A percentile compares a stretch with the other conserved stretches of the same genome.
Evolutionary conservation across 495 filamentous ascomycete genomes (phyloP).

Genomic region (Letharia columbiana): DNA sequence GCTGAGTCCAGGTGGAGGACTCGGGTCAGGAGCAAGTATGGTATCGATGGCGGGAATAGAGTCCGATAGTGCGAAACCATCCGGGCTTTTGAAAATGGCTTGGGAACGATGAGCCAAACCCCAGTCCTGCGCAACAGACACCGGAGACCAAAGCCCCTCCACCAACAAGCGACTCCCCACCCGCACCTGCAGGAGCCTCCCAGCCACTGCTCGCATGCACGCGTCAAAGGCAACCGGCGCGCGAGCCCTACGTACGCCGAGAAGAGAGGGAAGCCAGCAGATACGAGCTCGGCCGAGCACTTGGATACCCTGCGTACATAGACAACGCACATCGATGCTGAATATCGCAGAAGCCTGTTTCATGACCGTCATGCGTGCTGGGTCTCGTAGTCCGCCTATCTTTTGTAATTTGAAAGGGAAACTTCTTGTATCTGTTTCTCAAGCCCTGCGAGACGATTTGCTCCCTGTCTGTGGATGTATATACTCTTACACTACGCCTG

Average conservation of each 20-base stretch:
- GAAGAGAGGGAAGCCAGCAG: background rate
- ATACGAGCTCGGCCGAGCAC: background rate
- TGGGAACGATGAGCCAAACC: background rate
- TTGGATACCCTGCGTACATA: background rate
- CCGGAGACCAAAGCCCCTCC: background rate
- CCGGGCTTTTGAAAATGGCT: background rate
- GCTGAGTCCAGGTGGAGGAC: background rate
- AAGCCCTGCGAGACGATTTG: too few species aligned
- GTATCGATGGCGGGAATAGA: background rate
- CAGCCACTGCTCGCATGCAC: background rate
- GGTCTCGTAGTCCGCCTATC: background rate
- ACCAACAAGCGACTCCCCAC: background rate
- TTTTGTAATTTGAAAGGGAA: too few species aligned
- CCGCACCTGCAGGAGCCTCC: background rate
- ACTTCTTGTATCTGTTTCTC: too few species aligned
- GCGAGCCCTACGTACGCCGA: background rate
- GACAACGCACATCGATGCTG: background rate
- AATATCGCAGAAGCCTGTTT: background rate
- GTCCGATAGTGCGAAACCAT: background rate
- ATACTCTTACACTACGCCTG: too few species aligned
- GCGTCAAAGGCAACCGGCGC: background rate
- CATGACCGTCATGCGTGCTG: background rate
- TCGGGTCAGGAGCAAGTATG: background rate
- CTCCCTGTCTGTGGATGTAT: too few species aligned
- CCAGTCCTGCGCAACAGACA: background rate